Evolutionary conservation across 805 yeast species (phyloP).

Genomic region (Suhomyces emberorum): DNA sequence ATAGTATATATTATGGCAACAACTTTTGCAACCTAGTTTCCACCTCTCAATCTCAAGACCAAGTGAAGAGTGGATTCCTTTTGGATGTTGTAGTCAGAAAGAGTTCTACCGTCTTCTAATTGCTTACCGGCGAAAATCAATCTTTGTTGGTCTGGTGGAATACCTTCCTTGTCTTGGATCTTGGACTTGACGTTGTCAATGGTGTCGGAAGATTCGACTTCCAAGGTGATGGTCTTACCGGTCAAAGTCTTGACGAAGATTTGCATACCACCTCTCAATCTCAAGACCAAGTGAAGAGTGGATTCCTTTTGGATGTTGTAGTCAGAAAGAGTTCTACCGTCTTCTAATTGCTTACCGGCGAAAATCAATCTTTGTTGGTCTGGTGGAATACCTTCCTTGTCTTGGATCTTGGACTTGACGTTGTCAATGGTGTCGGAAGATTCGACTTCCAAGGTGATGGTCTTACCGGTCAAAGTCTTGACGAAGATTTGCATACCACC

Average conservation of each 20-base stretch:
- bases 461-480: slow-evolving; percentile 60
- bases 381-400: slow-evolving; percentile 44
- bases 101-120: slow-evolving; percentile 39
- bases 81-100: slow-evolving; percentile 41
- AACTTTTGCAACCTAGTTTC: slow-evolving; percentile 30
- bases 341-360: slow-evolving; percentile 48
- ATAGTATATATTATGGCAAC: no score
- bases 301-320: slow-evolving; percentile 48
- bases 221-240: slow-evolving; percentile 75
- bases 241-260: slow-evolving; percentile 49
- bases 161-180: slow-evolving; percentile 43
- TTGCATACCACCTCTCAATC: slow-evolving; percentile 50
- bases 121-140: slow-evolving; percentile 48
- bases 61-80: slow-evolving; percentile 41
- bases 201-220: slow-evolving; percentile 97
- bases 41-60: slow-evolving; percentile 40
- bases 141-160: slow-evolving; percentile 44
- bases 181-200: slow-evolving; percentile 77
- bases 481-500: slow-evolving; percentile 54
- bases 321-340: slow-evolving; percentile 32
- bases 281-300: slow-evolving; percentile 32
- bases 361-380: slow-evolving; percentile 55
- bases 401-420: slow-evolving; percentile 52
- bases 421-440: slow-evolving; percentile 97
- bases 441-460: slow-evolving; percentile 90